Percentiles rank a stretch among this genome's conserved stretches.
These are phyloP conservation scores for Sparassis latifolia DNA, from an alignment of 1,284 basidiomycete species.

Conservation along the genomic window DNA sequence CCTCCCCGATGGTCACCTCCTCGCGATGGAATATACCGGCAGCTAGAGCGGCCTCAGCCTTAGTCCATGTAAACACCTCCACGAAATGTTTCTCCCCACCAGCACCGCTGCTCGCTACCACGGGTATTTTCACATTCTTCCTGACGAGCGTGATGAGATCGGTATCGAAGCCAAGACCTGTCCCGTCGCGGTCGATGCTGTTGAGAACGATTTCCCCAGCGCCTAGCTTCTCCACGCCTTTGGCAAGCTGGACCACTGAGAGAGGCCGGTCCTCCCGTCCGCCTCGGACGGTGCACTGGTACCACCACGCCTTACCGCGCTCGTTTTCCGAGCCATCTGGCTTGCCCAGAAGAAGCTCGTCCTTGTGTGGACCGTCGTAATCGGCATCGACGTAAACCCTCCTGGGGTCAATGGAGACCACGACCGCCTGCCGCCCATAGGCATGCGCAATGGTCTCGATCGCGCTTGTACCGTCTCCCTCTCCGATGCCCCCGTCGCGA, in stretches of 20 bases:
- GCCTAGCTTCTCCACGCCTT: conserved; percentile 84
- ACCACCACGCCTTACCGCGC: conserved; percentile 90
- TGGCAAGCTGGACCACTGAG: conserved; percentile 90
- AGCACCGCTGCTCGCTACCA: conserved; percentile 93
- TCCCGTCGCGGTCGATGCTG: conserved; percentile 95
- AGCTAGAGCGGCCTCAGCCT: conserved; percentile 89
- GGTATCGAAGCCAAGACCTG: conserved; percentile 88
- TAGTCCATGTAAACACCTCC: conserved; percentile 76
- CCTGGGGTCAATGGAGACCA: conserved; percentile 95
- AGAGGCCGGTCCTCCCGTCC: conserved; percentile 84
- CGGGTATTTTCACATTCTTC: conserved; percentile 77
- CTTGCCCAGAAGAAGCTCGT: conserved; percentile 59
- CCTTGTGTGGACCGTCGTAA: conserved; percentile 64
- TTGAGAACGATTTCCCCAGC: conserved; percentile 96
- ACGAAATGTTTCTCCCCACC: conserved; percentile 81
- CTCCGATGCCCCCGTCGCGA: conserved; percentile 21
- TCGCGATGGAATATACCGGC: conserved; percentile 97
- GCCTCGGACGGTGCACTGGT: conserved; percentile 95
- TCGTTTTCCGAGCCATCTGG: conserved; percentile 46
- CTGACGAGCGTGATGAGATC: conserved; percentile 80
- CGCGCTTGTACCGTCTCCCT: conserved; percentile 70
- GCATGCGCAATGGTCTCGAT: conserved; percentile 90
- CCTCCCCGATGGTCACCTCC: conserved; percentile 72
- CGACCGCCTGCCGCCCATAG: conserved; percentile 97
- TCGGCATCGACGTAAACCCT: conserved; percentile 76